phyloP scores from a whole-genome alignment of 306 rosid species.

The Quercus cerris region DNA sequence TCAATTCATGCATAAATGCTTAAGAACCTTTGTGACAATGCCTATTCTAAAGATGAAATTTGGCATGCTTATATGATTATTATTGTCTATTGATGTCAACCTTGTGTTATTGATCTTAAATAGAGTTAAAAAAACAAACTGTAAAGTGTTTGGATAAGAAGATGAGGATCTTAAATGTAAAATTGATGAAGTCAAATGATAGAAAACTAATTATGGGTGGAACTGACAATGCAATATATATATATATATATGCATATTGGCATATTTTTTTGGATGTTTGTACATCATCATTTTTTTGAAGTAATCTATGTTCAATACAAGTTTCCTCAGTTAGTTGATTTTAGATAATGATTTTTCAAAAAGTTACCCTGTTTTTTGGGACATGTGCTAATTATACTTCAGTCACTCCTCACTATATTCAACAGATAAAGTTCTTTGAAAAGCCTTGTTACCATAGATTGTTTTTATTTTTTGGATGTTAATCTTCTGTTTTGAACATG shows the following conservation, averaged over 20 bases:
- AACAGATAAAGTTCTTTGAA: conserved; percentile 1
- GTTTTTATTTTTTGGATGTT: conserved; percentile 21
- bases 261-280: not conserved
- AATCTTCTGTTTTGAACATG: not conserved
- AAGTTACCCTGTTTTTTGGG: not conserved
- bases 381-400: not conserved
- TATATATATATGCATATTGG: conserved; percentile 8
- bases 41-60: not conserved
- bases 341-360: not conserved
- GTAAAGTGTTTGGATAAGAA: not conserved
- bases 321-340: not conserved
- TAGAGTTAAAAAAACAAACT: not conserved
- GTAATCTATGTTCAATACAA: not conserved
- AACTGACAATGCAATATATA: conserved; percentile 4
- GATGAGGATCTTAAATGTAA: not conserved
- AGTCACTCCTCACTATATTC: not conserved
- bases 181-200: conserved; percentile 9
- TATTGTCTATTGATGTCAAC: not conserved
- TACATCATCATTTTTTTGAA: not conserved
- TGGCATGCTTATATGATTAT: not conserved
- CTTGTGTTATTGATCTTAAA: no score
- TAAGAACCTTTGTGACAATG: not conserved
- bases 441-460: not conserved
- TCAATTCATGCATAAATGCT: not conserved
- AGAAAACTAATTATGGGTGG: conserved; percentile 16